Evolutionary conservation across 2,329 filamentous ascomycete species (phyloP).

Genomic region (Phyllachora maydis): DNA sequence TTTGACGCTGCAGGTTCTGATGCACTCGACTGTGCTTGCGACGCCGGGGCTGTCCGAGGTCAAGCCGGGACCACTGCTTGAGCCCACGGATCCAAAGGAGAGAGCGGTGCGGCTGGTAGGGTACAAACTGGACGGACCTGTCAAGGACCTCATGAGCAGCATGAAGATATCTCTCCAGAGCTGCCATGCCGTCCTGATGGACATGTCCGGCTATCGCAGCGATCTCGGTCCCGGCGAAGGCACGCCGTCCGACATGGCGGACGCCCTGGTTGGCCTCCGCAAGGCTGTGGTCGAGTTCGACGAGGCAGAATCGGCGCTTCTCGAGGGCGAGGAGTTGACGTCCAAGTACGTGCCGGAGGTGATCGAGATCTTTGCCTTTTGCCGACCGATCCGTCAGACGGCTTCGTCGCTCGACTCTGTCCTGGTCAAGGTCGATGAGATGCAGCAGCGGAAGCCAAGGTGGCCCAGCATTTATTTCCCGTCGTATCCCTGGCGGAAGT

Average conservation of each 20-base stretch:
- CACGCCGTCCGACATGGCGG: constrained; percentile 19
- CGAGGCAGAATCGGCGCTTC: constrained; percentile 20
- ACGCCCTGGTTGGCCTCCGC: constrained; percentile 17
- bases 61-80: neutral
- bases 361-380: constrained; percentile 31
- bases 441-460: constrained; percentile 18
- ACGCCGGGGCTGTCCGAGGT: constrained; percentile 1
- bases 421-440: constrained; percentile 22
- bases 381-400: constrained; percentile 30
- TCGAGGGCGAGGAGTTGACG: constrained; percentile 21
- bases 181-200: constrained; percentile 32
- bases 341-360: constrained; percentile 25
- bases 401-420: constrained; percentile 24
- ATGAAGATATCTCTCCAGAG: constrained; percentile 21
- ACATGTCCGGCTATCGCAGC: constrained; percentile 25
- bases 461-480: constrained; percentile 23
- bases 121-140: constrained; percentile 20
- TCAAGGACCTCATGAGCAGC: constrained; percentile 20
- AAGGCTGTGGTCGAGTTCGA: constrained; percentile 24
- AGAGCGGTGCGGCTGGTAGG: constrained; percentile 15
- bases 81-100: constrained; percentile 11
- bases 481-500: constrained; percentile 30
- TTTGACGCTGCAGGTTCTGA: neutral
- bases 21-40: neutral
- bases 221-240: constrained; percentile 21